Evolutionary conservation across 305 asterid species (phyloP), one percentile per base, ranked within the genome.

Genomic region (Rubia tinctorum): DNA sequence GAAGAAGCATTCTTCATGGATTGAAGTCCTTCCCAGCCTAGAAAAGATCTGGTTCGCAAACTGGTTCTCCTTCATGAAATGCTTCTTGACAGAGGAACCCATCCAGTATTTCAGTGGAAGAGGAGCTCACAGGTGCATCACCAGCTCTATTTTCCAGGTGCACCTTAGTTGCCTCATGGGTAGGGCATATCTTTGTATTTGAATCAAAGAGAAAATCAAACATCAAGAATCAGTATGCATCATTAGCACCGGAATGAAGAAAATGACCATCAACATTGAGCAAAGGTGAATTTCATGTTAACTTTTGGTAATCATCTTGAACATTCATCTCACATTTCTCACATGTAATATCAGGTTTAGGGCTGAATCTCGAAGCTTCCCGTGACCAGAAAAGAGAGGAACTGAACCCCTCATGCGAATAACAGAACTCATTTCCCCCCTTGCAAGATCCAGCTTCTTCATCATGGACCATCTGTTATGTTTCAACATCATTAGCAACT

Each of bases 351-450:
- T 95, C 99, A 68, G 99, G 99, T 80, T 95, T 92, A n/a, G 99
- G 98, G 79, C 99, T 95, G 77, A 95, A 95, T 87, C 98, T 90
- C 77, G 99, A 92, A 78, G 96, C 97, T 86, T 95, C 98, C 84
- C 92, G 99, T 8, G 99, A 95, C 99, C 99, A 95, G 85, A 95
- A 95, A 80, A 95, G 98, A 95, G 98, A 58, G 99, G 99, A 80
- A 95, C 92, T 75, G 99, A 95, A 80, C 99, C 99, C 93, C 98
- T 92, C 99, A 95, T 89, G 81, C 92, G 99, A 77, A 92, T 91
- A 80, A 95, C 95, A 76, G 98, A 95, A 86, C 98, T 95, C 99
- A 95, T 95, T 82, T 87, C 88, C 70, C 70, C 99, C 99, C 82
- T 92, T 92, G 86, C 84, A 82, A n/a, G 96, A 88, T 60, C 99